Evolutionary conservation across 192 early-diverging fungal species (phyloP).

Genomic region (Coemansia sp.): DNA sequence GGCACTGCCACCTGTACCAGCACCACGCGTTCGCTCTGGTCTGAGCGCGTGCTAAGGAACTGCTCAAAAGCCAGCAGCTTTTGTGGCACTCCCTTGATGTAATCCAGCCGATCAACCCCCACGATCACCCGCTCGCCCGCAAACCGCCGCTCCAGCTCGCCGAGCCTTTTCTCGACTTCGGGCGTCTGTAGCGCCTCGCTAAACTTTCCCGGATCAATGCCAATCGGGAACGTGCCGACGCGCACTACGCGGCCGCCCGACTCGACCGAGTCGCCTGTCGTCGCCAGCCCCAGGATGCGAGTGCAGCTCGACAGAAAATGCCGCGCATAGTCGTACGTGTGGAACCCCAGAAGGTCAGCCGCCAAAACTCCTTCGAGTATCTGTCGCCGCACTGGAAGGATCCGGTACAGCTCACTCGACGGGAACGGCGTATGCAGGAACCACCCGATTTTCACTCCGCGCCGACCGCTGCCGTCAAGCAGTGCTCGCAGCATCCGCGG

Average conservation of each 20-base stretch:
- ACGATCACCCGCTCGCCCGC: conserved; percentile 86
- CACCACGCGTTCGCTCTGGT: conserved; percentile 91
- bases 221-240: conserved; percentile 98
- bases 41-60: conserved; percentile 82
- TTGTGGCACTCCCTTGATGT: conserved; percentile 99
- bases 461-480: conserved; percentile 51
- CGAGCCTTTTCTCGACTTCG: conserved; percentile 71
- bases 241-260: conserved; percentile 70
- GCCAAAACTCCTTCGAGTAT: conserved; percentile 90
- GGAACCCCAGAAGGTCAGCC: conserved; percentile 95
- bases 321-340: conserved; percentile 98
- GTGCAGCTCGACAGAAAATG: conserved; percentile 98
- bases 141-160: conserved; percentile 78
- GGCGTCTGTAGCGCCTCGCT: conserved; percentile 72
- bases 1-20: conserved; percentile 98
- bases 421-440: conserved; percentile 99
- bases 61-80: conserved; percentile 96
- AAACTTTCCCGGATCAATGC: conserved; percentile 96
- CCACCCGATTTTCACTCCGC: conserved; percentile 93
- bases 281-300: conserved; percentile 88
- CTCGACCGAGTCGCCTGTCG: conserved; percentile 92
- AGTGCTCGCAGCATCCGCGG: conserved; percentile 78
- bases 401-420: conserved; percentile 93
- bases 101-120: conserved; percentile 97
- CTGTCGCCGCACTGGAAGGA: conserved; percentile 90